Base-by-base conservation (phyloP, 305 asterid species). In the Fraxinus ornus region DNA sequence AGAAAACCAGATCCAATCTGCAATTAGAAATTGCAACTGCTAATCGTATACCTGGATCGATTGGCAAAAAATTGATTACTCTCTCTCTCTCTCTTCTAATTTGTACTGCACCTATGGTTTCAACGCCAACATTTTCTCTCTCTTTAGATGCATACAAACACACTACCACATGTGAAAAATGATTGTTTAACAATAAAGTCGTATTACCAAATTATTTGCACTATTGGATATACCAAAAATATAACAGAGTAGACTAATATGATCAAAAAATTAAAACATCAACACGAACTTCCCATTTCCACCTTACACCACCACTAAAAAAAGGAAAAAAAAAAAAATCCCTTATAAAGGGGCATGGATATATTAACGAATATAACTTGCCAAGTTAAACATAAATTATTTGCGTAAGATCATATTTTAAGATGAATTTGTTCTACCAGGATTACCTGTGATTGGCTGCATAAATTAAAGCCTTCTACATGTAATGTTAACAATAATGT, bases 381-480 rank as follows among this genome's bases (percentile, higher is more conserved):
- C 36, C 19, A 64, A 64, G 35, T 22, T 6, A 64, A 64, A 24
- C 24, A 64, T 24, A 64, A 9, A 13, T 64, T 64, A 64, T 8
- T 24, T 7, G 33, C 24, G 72, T 24, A 3, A 7, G 4, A 64
- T 22, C 15, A 24, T 22, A 79, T 68, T 66, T 75, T 28, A 55
- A 75, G 52, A 57, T 12, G 5, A n/a, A 66, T 2, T 30, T 76
- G 32, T 78, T 49, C 64, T 32, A 73, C 37, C 75, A 35, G 28
- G 77, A 79, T 87, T 90, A 96, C 99, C 99, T 96, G 87, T 92
- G 91, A 87, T 94, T 93, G 82, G 95, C 92, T 12, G 97, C 99
- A 88, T 93, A 91, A 47, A 94, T 90, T 57, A 83, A 62, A 86
- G 68, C 70, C 30, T 30, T 82, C 66, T 21, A 35, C 15, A 62